phyloP scores from a whole-genome alignment of 2,329 filamentous ascomycete species.

The Neofusicoccum laricinum region DNA sequence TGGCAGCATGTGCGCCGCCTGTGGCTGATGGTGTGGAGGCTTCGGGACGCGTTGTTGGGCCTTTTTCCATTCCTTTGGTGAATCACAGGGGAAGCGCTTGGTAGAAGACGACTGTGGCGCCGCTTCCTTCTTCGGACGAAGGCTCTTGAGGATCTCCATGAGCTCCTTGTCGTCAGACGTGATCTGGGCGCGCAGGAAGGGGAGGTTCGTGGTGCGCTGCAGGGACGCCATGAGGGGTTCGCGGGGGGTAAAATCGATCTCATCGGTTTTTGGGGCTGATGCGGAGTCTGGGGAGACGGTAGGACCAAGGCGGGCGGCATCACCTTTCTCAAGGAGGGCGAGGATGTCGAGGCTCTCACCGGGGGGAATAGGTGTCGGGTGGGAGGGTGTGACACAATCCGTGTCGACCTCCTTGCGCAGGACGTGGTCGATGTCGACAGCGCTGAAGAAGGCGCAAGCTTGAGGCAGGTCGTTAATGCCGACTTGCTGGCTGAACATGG shows the following conservation, averaged over 20 bases:
- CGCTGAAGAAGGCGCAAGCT: conserved; percentile 91
- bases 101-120: neutral
- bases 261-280: conserved; percentile 53
- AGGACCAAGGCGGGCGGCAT: conserved; percentile 66
- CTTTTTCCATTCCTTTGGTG: neutral
- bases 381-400: conserved; percentile 91
- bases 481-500: conserved; percentile 96
- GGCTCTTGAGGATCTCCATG: conserved; percentile 61
- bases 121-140: neutral
- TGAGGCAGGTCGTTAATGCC: conserved; percentile 95
- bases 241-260: conserved; percentile 67
- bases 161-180: conserved; percentile 71
- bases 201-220: conserved; percentile 37
- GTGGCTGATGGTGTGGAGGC: conserved; percentile 1
- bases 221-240: conserved; percentile 67
- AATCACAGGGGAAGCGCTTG: neutral
- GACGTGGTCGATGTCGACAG: conserved; percentile 91
- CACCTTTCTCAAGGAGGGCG: conserved; percentile 71
- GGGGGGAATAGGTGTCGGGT: conserved; percentile 71
- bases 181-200: conserved; percentile 84
- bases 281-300: conserved; percentile 55
- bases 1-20: neutral
- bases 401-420: conserved; percentile 98
- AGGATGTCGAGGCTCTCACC: conserved; percentile 85
- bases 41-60: neutral